These are phyloP conservation scores for Leccinum disarticulatum DNA, from an alignment of 768 basidiomycete genomes.

Conservation along the genomic window DNA sequence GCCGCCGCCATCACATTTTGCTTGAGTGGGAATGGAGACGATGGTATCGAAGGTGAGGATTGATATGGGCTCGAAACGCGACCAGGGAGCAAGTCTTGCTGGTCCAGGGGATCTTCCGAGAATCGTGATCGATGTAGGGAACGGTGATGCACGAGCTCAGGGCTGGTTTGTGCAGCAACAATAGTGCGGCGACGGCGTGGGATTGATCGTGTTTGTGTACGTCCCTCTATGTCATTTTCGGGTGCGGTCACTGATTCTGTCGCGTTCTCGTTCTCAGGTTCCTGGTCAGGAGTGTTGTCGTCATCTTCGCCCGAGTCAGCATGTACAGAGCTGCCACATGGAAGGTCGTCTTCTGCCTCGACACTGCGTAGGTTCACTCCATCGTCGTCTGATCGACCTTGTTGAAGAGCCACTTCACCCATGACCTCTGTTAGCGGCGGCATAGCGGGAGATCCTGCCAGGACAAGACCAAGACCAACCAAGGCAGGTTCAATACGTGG, in stretches of 20 bases:
- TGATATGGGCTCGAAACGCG: constrained; percentile 51
- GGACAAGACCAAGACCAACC: constrained; percentile 79
- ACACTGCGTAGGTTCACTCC: constrained; percentile 48
- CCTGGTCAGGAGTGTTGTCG: constrained; percentile 47
- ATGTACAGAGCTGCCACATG: constrained; percentile 24
- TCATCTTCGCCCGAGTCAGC: constrained; percentile 36
- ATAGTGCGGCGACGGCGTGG: constrained; percentile 48
- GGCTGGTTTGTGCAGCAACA: constrained; percentile 70
- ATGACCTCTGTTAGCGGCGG: constrained; percentile 70
- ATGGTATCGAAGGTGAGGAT: constrained; percentile 70
- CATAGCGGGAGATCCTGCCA: constrained; percentile 77
- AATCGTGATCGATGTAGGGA: constrained; percentile 51
- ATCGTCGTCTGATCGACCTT: constrained; percentile 77
- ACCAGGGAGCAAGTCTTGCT: constrained; percentile 48
- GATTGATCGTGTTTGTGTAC: constrained; percentile 11
- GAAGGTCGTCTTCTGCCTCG: constrained; percentile 43
- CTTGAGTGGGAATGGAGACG: constrained; percentile 44
- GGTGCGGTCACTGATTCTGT: constrained; percentile 13
- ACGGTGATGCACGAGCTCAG: constrained; percentile 63
- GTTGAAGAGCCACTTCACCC: constrained; percentile 85
- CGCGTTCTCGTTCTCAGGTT: constrained; percentile 30
- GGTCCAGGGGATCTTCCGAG: constrained; percentile 75
- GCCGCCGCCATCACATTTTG: constrained; percentile 44
- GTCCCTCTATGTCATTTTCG: constrained; percentile 16
- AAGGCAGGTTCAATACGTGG: constrained; percentile 71